phyloP scores from a whole-genome alignment of 805 yeast genomes.

The Cyberlindnera mycetangii region DNA sequence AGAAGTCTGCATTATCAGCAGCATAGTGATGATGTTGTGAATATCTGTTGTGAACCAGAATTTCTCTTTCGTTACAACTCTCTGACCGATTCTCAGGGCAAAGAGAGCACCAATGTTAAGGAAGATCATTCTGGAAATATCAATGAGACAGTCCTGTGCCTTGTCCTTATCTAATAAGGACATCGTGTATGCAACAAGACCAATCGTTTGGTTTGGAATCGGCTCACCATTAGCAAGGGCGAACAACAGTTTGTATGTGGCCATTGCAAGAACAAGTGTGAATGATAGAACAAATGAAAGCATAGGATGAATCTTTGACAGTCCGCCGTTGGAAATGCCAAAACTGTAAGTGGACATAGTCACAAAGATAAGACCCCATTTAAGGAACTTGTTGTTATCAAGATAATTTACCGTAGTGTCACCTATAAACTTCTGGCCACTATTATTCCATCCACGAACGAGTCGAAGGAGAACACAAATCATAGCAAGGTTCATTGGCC shows the following conservation, averaged over 20 bases:
- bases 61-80: slow-evolving; percentile 1
- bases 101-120: slow-evolving; percentile 32
- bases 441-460: slow-evolving; percentile 79
- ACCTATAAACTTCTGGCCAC: slow-evolving; percentile 78
- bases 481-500: slow-evolving; percentile 6
- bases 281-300: slow-evolving; percentile 45
- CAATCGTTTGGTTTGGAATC: slow-evolving; percentile 40
- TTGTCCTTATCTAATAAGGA: slow-evolving; percentile 30
- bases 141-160: slow-evolving; percentile 31
- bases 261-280: slow-evolving; percentile 41
- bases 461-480: slow-evolving; percentile 44
- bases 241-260: slow-evolving; percentile 54
- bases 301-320: slow-evolving; percentile 26
- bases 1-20: slow-evolving; percentile 50
- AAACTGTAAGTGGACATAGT: slow-evolving; percentile 35
- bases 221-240: slow-evolving; percentile 51
- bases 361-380: slow-evolving; percentile 47
- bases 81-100: slow-evolving; percentile 29
- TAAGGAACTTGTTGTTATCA: slow-evolving; percentile 27
- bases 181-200: slow-evolving; percentile 30
- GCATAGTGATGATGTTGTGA: slow-evolving; percentile 35
- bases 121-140: slow-evolving; percentile 35
- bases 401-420: slow-evolving; percentile 48
- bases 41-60: slow-evolving; percentile 35
- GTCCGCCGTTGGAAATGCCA: slow-evolving; percentile 25